Evolutionary conservation across 1,284 basidiomycete genomes (phyloP), one percentile per base, ranked within the genome.

Genomic region (Anthracocystis panici-leucophaei): DNA sequence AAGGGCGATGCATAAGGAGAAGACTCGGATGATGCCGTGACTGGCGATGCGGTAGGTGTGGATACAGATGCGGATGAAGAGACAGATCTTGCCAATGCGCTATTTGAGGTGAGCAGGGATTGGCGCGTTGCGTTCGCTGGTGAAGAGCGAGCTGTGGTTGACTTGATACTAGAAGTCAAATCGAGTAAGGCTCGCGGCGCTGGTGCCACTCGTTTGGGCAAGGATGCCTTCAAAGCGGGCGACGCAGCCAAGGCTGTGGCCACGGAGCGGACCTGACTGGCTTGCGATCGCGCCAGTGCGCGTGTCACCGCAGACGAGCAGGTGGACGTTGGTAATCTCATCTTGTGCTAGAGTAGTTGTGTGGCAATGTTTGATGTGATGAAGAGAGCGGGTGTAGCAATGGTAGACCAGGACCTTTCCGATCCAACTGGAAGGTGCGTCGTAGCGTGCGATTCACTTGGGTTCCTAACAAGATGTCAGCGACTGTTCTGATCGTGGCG

Each of bases 1-100:
- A 76, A 35, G 20, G 72, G 72, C 12, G 72, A 65, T 50, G 66
- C 54, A 27, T 75, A 75, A 0, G 64, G 63, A 5, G 63, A 71
- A 14, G 58, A 7, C 23, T 56, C 57, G 49, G 65, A 52, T 10
- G 68, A 62, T 18, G 63, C 54, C 7, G 53, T 18, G 3, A 53
- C 31, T 16, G 57, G 14, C 2, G 65, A 60, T 45, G 65, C 33
- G n/a, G 33, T 10, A 21, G 65, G 60, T 29, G 70, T 44, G 4
- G 50, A 29, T 6, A 42, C 14, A 35, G 51, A 23, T 18, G 57
- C 49, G 27, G 65, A 62, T 3, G 71, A 63, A 0, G 71, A 68
- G 6, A 69, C 33, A 5, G 65, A 74, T 16, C 70, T 65, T n/a
- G 70, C 70, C 31, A 74, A 41, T 16, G 65, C 16, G 46, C 11